Evolutionary conservation across 805 yeast species (phyloP).

Genomic region (Sugiyamaella boreocaroliniensis): DNA sequence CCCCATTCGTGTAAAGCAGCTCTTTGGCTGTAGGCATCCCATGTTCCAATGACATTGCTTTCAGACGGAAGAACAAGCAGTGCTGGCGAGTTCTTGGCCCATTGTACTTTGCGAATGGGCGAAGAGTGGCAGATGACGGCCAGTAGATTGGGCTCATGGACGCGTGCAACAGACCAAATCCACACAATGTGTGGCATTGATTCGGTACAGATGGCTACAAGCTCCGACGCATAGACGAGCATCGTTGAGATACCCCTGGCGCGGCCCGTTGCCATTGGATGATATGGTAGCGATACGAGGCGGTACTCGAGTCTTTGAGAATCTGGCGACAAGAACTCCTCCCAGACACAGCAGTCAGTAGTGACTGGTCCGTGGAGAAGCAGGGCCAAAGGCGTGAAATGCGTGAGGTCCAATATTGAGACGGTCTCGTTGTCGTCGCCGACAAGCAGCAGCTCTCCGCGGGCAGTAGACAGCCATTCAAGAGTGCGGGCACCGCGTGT

Average conservation of each 20-base stretch:
- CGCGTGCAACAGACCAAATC: slow-evolving; percentile 15
- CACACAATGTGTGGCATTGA: slow-evolving; percentile 18
- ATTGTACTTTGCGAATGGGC: slow-evolving; percentile 1
- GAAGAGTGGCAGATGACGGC: slow-evolving; percentile 13
- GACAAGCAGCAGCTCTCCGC: slow-evolving; percentile 14
- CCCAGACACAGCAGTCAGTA: slow-evolving; percentile 17
- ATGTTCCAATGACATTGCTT: slow-evolving; percentile 7
- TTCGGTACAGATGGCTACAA: slow-evolving; percentile 11
- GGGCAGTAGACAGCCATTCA: slow-evolving; percentile 9
- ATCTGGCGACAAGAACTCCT: slow-evolving; percentile 8
- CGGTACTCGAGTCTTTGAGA: slow-evolving; percentile 4
- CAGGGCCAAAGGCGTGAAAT: slow-evolving; percentile 10
- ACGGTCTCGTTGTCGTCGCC: slow-evolving; percentile 17
- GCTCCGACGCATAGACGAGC: slow-evolving; percentile 7
- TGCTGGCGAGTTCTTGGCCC: slow-evolving; percentile 2
- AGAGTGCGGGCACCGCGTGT: slow-evolving; percentile 9
- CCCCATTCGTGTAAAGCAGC: background rate
- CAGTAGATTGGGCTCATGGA: slow-evolving; percentile 2
- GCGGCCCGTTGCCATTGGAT: background rate
- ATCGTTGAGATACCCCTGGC: slow-evolving; percentile 10
- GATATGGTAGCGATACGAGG: slow-evolving; percentile 7
- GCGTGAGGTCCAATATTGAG: slow-evolving; percentile 8
- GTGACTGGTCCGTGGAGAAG: slow-evolving; percentile 16
- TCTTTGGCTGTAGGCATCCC: slow-evolving; percentile 7
- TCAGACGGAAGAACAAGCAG: slow-evolving; percentile 9